Evolutionary conservation across 2,329 filamentous ascomycete genomes (phyloP).

Genomic region (Coniella lustricola): DNA sequence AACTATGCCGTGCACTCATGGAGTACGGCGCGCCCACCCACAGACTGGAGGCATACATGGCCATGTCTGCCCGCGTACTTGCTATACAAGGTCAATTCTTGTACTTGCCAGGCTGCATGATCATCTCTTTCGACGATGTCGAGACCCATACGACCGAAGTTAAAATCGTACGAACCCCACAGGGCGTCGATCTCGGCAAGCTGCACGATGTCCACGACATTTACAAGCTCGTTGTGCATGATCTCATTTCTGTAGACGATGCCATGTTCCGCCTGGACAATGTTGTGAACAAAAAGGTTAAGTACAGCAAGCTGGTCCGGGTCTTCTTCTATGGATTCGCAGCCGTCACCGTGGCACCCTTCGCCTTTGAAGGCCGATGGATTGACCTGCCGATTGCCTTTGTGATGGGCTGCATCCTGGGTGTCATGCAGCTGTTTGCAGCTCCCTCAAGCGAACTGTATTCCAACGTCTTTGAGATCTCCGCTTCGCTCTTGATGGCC

Average conservation of each 20-base stretch:
- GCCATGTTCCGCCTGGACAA: constrained; percentile 56
- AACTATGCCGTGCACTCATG: constrained; percentile 82
- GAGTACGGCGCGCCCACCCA: constrained; percentile 85
- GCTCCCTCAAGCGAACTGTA: constrained; percentile 64
- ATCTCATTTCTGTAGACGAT: constrained; percentile 65
- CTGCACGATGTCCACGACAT: constrained; percentile 68
- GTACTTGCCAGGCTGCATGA: constrained; percentile 89
- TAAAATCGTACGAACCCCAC: constrained; percentile 61
- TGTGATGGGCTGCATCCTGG: constrained; percentile 66
- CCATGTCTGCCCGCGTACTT: constrained; percentile 80
- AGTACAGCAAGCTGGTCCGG: constrained; percentile 44
- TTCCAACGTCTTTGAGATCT: constrained; percentile 39
- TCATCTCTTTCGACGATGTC: constrained; percentile 79
- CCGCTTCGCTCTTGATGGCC: constrained; percentile 54
- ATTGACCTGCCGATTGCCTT: constrained; percentile 76
- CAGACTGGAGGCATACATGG: constrained; percentile 85
- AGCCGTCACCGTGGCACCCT: constrained; percentile 68
- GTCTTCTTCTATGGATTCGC: constrained; percentile 70
- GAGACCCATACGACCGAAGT: constrained; percentile 72
- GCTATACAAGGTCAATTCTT: constrained; percentile 86
- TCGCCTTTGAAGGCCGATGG: constrained; percentile 69
- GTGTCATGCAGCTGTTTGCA: constrained; percentile 65
- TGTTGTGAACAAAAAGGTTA: constrained; percentile 38
- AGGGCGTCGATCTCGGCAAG: constrained; percentile 68
- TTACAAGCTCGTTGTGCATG: constrained; percentile 78